phyloP scores from a whole-genome alignment of 176 grass and related monocot species.

The Puccinellia tenuiflora region DNA sequence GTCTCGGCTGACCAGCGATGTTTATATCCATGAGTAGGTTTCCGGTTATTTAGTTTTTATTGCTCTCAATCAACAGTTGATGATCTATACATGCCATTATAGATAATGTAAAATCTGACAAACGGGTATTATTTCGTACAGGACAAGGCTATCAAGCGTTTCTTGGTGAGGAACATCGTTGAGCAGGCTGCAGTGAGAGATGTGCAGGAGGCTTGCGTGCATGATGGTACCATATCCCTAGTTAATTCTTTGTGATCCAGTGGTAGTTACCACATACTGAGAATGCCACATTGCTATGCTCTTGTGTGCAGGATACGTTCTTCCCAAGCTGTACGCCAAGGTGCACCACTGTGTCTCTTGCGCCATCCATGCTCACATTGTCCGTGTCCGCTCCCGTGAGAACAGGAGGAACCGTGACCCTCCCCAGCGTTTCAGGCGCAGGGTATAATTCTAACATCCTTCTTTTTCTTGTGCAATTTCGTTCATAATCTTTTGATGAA shows the following conservation, averaged over 20 bases:
- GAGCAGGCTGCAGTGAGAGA: conserved; percentile 71
- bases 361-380: conserved; percentile 57
- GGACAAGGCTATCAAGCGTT: conserved; percentile 80
- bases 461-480: neutral
- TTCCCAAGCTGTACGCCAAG: conserved; percentile 63
- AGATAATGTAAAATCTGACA: neutral
- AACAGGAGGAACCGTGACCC: conserved; percentile 61
- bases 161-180: conserved; percentile 66
- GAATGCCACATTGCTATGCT: neutral
- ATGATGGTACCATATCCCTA: conserved; percentile 29
- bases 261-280: neutral
- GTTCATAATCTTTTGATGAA: neutral
- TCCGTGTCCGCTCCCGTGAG: conserved; percentile 51
- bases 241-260: neutral
- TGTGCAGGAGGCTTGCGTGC: conserved; percentile 67
- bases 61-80: neutral
- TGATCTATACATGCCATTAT: neutral
- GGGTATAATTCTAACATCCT: conserved; percentile 31
- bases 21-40: neutral
- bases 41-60: neutral
- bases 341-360: conserved; percentile 67
- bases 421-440: conserved; percentile 55
- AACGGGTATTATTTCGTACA: neutral
- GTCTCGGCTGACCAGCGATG: neutral
- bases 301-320: conserved; percentile 35